Evolutionary conservation across 805 yeast genomes (phyloP), one percentile per base, ranked within the genome.

Genomic region (Candida tallmaniae): DNA sequence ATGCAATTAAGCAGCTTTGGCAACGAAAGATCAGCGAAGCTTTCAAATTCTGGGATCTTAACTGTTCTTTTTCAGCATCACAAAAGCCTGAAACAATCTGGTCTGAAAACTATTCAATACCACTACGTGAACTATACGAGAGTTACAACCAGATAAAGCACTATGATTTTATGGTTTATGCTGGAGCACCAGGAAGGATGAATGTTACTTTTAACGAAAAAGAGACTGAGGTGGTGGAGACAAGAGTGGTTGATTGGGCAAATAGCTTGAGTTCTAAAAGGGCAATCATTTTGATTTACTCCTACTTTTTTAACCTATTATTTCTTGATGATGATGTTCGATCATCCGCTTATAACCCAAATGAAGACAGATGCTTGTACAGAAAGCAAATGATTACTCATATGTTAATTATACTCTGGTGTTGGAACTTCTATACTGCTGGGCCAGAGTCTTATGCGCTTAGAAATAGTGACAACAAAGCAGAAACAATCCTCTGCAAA

Each of bases 211-310:
- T 47, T 14, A 42, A 35, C 17, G 45, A 39, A 16, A 40, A 39
- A 2, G 79, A 74, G 39, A 66, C 73, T 39, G 69, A 67, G 18
- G 58, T 66, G 4, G 75, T 73, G 9, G 61, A 65, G 24, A 56
- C 58, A 9, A 62, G 78, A 42, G 70, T 82, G 15, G 56, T 62
- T 22, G 74, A 69, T 32, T 76, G 83, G 77, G 62, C 78, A 1
- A 51, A 50, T 6, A 60, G 70, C 5, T 37, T 54, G 7, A 65
- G 60, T 37, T 82, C 79, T 5, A 66, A 66, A 38, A 56, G 73
- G 14, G 67, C 78, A 13, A 69, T 75, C 7, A 62, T 79, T 23
- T 80, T 35, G 5, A 38, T 38, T 6, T 40, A 40, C 16, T 29
- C 30, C 2, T 40, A 40, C 14, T 27, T 43, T n/a, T 34, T 18